Conservation (phyloP, 805 yeast species). For the Teunomyces atbi region DNA sequence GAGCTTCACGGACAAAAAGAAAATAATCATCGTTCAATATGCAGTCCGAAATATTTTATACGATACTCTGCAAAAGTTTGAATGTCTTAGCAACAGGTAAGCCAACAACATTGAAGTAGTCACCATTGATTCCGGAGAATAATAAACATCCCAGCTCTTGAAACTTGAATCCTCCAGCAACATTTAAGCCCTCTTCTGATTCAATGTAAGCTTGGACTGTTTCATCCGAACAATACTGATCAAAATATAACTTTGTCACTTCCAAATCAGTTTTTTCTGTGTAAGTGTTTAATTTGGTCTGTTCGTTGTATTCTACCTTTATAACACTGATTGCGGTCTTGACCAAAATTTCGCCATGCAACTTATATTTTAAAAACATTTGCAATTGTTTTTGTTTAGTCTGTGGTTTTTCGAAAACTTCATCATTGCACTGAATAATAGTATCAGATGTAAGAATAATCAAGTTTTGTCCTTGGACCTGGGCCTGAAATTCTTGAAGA, state of each 20-base stretch:
- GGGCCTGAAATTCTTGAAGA: conserved; percentile 40
- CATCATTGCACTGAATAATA: conserved; percentile 55
- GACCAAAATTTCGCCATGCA: conserved; percentile 23
- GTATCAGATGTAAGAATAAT: conserved; percentile 75
- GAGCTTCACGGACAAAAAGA: conserved; percentile 2
- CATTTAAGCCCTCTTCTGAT: conserved; percentile 71
- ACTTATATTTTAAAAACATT: conserved; percentile 27
- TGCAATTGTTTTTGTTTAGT: conserved; percentile 25
- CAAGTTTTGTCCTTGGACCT: conserved; percentile 15
- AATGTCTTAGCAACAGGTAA: conserved; percentile 63
- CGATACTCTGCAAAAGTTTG: background rate
- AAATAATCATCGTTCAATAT: background rate
- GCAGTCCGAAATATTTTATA: conserved; percentile 1
- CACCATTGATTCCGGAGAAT: conserved; percentile 68
- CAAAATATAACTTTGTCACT: conserved; percentile 48
- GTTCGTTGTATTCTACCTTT: conserved; percentile 10
- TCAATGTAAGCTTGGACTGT: conserved; percentile 61
- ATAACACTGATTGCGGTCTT: conserved; percentile 34
- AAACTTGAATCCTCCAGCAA: conserved; percentile 90
- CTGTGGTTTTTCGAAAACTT: conserved; percentile 76
- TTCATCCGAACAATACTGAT: conserved; percentile 49
- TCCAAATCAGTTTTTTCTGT: conserved; percentile 16
- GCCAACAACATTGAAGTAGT: conserved; percentile 84
- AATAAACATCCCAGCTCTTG: conserved; percentile 73
- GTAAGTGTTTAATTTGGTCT: background rate